Evolutionary conservation across 2,329 filamentous ascomycete species (phyloP), one percentile per base, ranked within the genome.

Genomic region (Talaromyces sp.): DNA sequence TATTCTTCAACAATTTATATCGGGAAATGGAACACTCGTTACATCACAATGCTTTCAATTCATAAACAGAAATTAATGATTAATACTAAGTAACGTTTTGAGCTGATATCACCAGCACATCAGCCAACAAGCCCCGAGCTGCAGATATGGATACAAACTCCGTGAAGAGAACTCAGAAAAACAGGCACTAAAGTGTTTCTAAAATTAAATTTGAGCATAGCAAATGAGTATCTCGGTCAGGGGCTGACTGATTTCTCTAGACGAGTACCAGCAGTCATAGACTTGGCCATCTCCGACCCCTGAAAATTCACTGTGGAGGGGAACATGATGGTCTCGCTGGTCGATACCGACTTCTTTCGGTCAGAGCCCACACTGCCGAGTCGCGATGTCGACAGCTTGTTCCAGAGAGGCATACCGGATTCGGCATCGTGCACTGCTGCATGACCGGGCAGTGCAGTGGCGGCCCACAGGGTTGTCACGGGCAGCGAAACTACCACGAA

Each of bases 391-490:
- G 66, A 56, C 13, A 68, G 33, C 27, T 63, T 54, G 37, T 65
- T 45, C 63, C 52, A 65, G 9, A 66, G 57, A 27, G 61, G 62
- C 11, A 47, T 14, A 24, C 64, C 65, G 5, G 61, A 64, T 24
- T 66, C 65, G 19, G 16, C 48, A 27, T 66, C 39, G 14, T 50
- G 54, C 1, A 45, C 24, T 6, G 48, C 52, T 27, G 64, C 54
- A 14, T 64, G 66, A 35, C 70, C 66, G 14, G 74, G 73, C 24
- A 78, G 70, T 19, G 74, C 74, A 22, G 78, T 75, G 5, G 80
- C 76, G 14, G 88, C 88, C 88, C 88, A 90, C 68, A 90, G 82
- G 19, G 87, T 85, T 14, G 87, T 88, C 11, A 90, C 80, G 1
- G 88, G 88, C 16, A 90, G 82, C 67, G 86, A 87, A 66, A 90